A percentile compares a stretch with the other conserved stretches of the same genome.
Conservation (phyloP, 306 rosid genomes). For the Hippophae rhamnoides region DNA sequence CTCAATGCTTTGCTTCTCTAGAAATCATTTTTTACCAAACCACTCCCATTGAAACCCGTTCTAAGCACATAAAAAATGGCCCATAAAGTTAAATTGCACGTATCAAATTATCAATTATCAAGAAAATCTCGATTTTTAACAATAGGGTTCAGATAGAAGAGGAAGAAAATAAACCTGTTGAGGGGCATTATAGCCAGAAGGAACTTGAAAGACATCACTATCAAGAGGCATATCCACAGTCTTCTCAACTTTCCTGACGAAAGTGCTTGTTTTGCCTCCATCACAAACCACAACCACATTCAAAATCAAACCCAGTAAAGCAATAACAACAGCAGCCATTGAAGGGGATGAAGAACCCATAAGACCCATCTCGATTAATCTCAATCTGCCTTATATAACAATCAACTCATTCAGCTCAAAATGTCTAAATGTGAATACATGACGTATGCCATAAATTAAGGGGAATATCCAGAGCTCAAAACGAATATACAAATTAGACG, state of each 20-base stretch:
- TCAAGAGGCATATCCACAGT: slow-evolving; percentile 54
- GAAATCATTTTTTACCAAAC: too few relatives aligned
- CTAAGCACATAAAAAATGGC: not conserved
- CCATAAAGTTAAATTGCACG: not conserved
- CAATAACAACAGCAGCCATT: slow-evolving; percentile 7
- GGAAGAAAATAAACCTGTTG: slow-evolving; percentile 38
- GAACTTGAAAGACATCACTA: slow-evolving; percentile 48
- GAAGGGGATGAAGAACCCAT: slow-evolving; percentile 17
- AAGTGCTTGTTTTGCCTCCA: slow-evolving; percentile 38
- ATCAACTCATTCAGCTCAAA: not conserved
- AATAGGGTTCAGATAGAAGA: not conserved
- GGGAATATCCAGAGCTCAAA: slow-evolving; percentile 9
- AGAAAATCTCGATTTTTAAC: not conserved
- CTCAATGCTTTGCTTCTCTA: too few relatives aligned
- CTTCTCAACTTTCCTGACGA: slow-evolving; percentile 38
- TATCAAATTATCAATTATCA: not conserved
- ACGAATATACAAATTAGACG: slow-evolving; percentile 6
- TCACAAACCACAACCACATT: slow-evolving; percentile 19
- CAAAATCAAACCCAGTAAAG: slow-evolving; percentile 26
- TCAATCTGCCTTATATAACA: not conserved
- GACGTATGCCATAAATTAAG: not conserved
- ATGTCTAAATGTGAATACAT: not conserved
- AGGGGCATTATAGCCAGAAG: slow-evolving; percentile 69
- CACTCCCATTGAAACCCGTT: not conserved
- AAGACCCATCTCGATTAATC: slow-evolving; percentile 23